Evolutionary conservation across 192 early-diverging fungal genomes (phyloP).

Genomic region (Entrophospora sp.): DNA sequence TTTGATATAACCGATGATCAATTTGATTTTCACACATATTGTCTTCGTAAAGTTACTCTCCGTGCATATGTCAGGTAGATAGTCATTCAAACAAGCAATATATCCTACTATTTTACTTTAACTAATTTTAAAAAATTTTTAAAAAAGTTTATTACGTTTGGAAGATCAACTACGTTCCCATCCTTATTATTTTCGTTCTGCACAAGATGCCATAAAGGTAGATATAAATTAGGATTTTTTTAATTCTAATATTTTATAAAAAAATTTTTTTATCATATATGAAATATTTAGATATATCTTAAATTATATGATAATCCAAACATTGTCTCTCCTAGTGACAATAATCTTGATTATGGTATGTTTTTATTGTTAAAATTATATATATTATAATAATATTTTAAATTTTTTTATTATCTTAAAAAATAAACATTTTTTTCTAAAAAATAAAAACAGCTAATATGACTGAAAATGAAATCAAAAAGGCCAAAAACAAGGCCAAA

Average conservation of each 20-base stretch:
- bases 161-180: conserved; percentile 69
- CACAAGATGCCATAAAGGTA: conserved; percentile 61
- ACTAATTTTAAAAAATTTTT: too few species aligned
- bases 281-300: conserved; percentile 36
- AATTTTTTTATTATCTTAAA: too few species aligned
- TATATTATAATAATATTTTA: too few species aligned
- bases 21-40: conserved; percentile 95
- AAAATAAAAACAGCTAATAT: conserved; percentile 44
- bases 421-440: too few species aligned
- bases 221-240: conserved; percentile 34
- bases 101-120: too few species aligned
- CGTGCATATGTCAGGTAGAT: conserved; percentile 72
- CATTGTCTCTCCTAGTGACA: conserved; percentile 32
- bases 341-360: conserved; percentile 26
- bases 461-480: conserved; percentile 68
- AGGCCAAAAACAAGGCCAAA: conserved; percentile 63
- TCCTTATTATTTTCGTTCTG: conserved; percentile 64
- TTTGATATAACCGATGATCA: conserved; percentile 81
- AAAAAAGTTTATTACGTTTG: conserved; percentile 53
- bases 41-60: conserved; percentile 80
- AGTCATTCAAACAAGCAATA: too few species aligned
- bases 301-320: conserved; percentile 48
- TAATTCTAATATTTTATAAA: too few species aligned
- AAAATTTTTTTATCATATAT: conserved; percentile 32
- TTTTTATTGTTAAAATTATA: too few species aligned